Percentiles rank a stretch among this genome's conserved stretches.
Evolutionary conservation across 352 stramenopile species (phyloP).

Genomic region (Phytopythium montanum): DNA sequence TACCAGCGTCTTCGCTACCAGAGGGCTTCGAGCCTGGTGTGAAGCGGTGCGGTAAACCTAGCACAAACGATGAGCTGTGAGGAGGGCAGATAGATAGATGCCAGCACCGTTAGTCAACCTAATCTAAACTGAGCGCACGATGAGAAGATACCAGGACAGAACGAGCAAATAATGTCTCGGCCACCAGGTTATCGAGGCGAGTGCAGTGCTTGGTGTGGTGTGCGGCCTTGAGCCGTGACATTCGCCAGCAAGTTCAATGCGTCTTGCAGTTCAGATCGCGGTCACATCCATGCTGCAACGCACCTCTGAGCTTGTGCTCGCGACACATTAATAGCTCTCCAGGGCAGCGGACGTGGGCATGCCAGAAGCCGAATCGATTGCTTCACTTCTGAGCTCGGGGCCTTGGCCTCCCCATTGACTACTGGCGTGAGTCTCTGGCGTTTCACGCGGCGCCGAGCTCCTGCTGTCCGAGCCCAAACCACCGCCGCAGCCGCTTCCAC

Average conservation of each 20-base stretch:
- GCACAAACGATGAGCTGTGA: not conserved
- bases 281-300: not conserved
- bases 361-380: not conserved
- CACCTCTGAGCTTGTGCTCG: not conserved
- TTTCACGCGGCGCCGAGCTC: not conserved
- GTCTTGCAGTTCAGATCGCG: not conserved
- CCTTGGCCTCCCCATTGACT: too few species aligned
- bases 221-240: not conserved
- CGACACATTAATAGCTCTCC: not conserved
- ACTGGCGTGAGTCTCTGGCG: not conserved
- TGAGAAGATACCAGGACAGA: not conserved
- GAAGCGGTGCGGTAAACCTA: not conserved
- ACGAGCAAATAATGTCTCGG: not conserved
- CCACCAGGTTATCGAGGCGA: not conserved
- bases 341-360: not conserved
- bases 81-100: not conserved
- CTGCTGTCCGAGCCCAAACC: not conserved
- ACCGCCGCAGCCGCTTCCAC: not conserved
- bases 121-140: not conserved
- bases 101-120: not conserved
- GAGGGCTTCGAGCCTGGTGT: not conserved
- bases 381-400: not conserved
- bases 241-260: not conserved
- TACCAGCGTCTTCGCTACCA: not conserved
- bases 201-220: not conserved